Evolutionary conservation across 2,329 filamentous ascomycete genomes (phyloP).

Genomic region (Epichloe sibirici): DNA sequence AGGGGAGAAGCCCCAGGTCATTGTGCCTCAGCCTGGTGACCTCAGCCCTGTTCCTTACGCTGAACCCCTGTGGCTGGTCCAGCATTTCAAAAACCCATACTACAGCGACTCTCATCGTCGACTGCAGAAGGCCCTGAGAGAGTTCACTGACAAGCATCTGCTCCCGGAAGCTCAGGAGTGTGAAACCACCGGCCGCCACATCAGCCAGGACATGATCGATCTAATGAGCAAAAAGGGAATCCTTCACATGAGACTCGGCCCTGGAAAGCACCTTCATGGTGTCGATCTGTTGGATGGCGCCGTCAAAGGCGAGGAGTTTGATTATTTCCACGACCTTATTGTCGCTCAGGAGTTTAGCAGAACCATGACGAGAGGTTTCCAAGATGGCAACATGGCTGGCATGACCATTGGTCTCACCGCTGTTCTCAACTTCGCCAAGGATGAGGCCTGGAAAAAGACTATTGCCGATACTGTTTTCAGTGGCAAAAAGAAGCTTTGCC

Average conservation of each 20-base stretch:
- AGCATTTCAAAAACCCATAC: conserved; percentile 67
- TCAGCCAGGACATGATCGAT: conserved; percentile 62
- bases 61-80: conserved; percentile 72
- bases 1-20: conserved; percentile 63
- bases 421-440: conserved; percentile 64
- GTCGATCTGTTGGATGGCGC: conserved; percentile 55
- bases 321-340: conserved; percentile 78
- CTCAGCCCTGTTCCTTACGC: conserved; percentile 70
- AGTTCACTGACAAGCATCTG: conserved; percentile 61
- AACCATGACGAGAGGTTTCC: conserved; percentile 64
- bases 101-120: conserved; percentile 62
- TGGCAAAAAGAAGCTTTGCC: conserved; percentile 77
- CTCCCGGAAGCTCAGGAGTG: conserved; percentile 64
- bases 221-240: conserved; percentile 65
- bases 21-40: conserved; percentile 57
- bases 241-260: conserved; percentile 71
- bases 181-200: conserved; percentile 61
- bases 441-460: conserved; percentile 51
- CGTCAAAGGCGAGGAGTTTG: conserved; percentile 67
- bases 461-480: conserved; percentile 62
- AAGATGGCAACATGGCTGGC: conserved; percentile 77
- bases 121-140: conserved; percentile 56
- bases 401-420: conserved; percentile 76
- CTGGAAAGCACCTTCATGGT: conserved; percentile 69
- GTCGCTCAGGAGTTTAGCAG: conserved; percentile 61